Percentiles rank a stretch among this genome's conserved stretches.
Evolutionary conservation across 805 yeast genomes (phyloP).

Genomic region (Wickerhamiella australiensis): DNA sequence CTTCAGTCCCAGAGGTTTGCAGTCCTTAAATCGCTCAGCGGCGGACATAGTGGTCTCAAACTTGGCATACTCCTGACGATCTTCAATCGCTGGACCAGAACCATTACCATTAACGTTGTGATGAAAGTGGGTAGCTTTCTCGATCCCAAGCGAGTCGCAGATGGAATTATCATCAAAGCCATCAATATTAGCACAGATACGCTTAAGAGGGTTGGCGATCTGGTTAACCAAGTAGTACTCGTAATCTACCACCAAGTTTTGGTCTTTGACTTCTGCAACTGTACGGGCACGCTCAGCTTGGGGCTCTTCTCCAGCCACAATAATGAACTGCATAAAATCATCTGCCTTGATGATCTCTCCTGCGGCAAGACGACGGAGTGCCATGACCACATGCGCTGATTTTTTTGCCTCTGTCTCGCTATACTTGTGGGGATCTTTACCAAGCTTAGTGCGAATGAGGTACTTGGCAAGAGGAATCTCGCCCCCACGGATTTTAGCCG

Average conservation of each 20-base stretch:
- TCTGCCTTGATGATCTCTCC: slow-evolving; percentile 86
- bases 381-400: slow-evolving; percentile 81
- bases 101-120: too few species aligned
- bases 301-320: slow-evolving; percentile 38
- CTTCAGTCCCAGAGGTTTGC: slow-evolving; percentile 41
- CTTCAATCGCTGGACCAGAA: too few species aligned
- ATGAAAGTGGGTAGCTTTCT: slow-evolving; percentile 34
- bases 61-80: slow-evolving; percentile 40
- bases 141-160: slow-evolving; percentile 68
- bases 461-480: slow-evolving; percentile 54
- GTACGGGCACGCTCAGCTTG: slow-evolving; percentile 80
- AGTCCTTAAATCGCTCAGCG: slow-evolving; percentile 63
- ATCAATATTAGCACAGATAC: slow-evolving; percentile 72
- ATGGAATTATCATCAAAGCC: slow-evolving; percentile 74
- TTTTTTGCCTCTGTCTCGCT: slow-evolving; percentile 65
- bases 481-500: slow-evolving; percentile 44
- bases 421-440: slow-evolving; percentile 79
- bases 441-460: slow-evolving; percentile 73
- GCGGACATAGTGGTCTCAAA: slow-evolving; percentile 73
- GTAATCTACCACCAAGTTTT: slow-evolving; percentile 55
- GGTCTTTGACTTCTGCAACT: slow-evolving; percentile 51
- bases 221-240: slow-evolving; percentile 77
- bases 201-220: slow-evolving; percentile 77
- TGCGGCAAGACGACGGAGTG: slow-evolving; percentile 60
- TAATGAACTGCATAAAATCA: slow-evolving; percentile 76